Percentiles rank a stretch among this genome's conserved stretches.
Conservation (phyloP, 257 asterid genomes). For the Solanum sparsipilum region DNA sequence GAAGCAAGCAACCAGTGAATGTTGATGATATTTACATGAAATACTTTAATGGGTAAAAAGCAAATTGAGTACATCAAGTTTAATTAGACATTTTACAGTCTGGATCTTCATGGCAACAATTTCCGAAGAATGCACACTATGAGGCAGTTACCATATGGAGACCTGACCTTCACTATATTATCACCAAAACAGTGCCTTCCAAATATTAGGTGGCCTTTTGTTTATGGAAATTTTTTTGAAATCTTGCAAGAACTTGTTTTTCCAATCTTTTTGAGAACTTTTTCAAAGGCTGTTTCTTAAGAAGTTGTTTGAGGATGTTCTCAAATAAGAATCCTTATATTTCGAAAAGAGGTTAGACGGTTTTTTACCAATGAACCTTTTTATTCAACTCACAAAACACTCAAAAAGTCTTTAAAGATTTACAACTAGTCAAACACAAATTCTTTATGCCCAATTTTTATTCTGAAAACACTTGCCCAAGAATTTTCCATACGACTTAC, state of each 20-base stretch:
- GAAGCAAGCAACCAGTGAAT: neutral
- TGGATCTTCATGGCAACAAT: neutral
- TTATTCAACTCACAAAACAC: neutral
- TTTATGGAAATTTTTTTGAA: neutral
- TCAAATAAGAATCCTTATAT: neutral
- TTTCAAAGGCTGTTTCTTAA: neutral
- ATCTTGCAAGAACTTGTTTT: neutral
- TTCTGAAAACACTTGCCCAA: neutral
- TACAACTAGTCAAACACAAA: neutral
- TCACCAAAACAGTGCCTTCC: neutral
- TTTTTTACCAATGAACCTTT: neutral
- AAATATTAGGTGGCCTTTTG: neutral
- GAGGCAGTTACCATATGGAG: neutral
- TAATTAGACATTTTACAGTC: neutral
- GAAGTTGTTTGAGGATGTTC: neutral
- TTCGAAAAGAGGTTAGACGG: neutral
- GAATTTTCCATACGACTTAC: neutral
- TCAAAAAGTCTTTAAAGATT: neutral
- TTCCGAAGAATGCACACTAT: neutral
- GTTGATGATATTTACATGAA: neutral
- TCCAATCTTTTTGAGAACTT: neutral
- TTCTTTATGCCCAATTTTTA: neutral
- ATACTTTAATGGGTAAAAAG: neutral
- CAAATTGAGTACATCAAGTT: neutral
- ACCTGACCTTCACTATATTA: neutral